A percentile compares a stretch with the other conserved stretches of the same genome.
These are phyloP conservation scores for Aspergillus pseudoterreus DNA, from an alignment of 2,329 filamentous ascomycete species.

Conservation along the genomic window DNA sequence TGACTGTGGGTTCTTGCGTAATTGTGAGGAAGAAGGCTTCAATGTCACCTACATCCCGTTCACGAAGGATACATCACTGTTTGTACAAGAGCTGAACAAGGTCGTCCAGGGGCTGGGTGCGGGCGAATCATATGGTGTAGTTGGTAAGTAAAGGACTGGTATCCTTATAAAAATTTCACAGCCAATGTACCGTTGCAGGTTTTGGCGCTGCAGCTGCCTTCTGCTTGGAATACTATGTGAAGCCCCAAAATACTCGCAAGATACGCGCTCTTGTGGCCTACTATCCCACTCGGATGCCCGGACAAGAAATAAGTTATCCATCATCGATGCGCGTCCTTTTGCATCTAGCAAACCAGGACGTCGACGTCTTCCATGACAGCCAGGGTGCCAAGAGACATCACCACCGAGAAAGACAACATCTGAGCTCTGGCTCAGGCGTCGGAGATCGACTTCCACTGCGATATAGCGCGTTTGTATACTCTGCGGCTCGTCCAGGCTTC, in stretches of 20 bases:
- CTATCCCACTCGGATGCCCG: constrained; percentile 5
- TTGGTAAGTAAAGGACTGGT: neutral
- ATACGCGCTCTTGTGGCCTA: constrained; percentile 5
- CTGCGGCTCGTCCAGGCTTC: neutral
- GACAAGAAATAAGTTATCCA: neutral
- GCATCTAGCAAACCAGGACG: neutral
- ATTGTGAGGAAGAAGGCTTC: neutral
- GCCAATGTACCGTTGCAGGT: constrained; percentile 13
- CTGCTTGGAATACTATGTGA: constrained; percentile 18
- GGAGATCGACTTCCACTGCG: neutral
- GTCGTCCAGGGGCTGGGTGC: neutral
- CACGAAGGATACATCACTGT: neutral
- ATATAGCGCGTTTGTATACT: neutral
- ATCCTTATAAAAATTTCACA: neutral
- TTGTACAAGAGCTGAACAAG: neutral
- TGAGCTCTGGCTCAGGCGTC: neutral
- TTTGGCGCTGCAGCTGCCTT: constrained; percentile 30
- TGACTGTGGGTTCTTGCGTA: neutral
- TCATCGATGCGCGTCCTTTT: neutral
- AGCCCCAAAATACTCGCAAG: constrained; percentile 3
- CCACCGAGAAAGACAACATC: neutral
- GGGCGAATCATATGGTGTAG: neutral
- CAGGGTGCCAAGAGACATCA: neutral
- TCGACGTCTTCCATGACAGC: neutral
- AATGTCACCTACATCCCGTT: neutral